Percentiles rank a stretch among this genome's conserved stretches.
These are phyloP conservation scores for Pinus albicaulis DNA, from an alignment of 75 land plant species.

Conservation along the genomic window DNA sequence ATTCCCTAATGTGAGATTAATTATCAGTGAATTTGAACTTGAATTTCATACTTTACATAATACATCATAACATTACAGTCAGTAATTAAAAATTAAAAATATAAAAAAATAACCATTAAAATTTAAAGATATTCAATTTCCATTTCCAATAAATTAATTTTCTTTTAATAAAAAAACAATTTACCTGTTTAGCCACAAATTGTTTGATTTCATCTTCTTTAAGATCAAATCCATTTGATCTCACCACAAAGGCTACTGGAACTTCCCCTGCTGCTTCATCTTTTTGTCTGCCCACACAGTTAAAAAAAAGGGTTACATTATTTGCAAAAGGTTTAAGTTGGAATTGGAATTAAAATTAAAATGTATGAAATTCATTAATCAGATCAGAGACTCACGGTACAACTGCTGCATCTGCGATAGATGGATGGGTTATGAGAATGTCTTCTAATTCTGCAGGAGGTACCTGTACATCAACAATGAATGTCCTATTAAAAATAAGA, in stretches of 20 bases:
- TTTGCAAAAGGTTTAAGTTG: too few relatives aligned
- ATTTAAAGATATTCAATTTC: too few relatives aligned
- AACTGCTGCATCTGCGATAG: constrained; percentile 86
- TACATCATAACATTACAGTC: too few relatives aligned
- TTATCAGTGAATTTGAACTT: too few relatives aligned
- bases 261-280: constrained; percentile 57
- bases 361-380: neutral
- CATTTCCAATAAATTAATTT: too few relatives aligned
- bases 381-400: constrained; percentile 63
- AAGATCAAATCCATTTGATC: constrained; percentile 19
- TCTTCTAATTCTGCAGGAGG: constrained; percentile 89
- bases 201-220: constrained; percentile 54
- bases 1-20: too few relatives aligned
- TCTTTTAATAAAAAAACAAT: too few relatives aligned
- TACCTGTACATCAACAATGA: constrained; percentile 37
- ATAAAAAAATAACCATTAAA: too few relatives aligned
- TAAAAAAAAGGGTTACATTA: neutral
- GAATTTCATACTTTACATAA: too few relatives aligned
- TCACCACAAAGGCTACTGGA: constrained; percentile 59
- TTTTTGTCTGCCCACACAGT: constrained; percentile 19
- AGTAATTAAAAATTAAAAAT: too few relatives aligned
- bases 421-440: constrained; percentile 50
- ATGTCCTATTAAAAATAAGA: neutral
- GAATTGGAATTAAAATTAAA: too few relatives aligned
- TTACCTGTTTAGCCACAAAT: constrained; percentile 49